Base-by-base conservation (phyloP, 257 asterid genomes). In the Linaria vulgaris region DNA sequence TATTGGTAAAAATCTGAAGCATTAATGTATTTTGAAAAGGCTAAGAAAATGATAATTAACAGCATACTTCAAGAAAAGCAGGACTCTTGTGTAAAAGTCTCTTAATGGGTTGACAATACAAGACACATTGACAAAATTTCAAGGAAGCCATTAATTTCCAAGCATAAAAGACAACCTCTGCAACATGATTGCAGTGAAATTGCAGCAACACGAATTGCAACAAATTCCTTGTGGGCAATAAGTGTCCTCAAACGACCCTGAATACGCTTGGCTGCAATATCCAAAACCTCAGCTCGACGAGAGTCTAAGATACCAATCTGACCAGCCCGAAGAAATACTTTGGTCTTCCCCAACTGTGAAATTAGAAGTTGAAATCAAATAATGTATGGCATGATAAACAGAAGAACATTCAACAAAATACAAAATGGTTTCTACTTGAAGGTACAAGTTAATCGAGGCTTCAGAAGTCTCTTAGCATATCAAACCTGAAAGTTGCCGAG, bases 241-340 rank as follows among this genome's bases (percentile, higher is more conserved):
- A 60, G 85, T 71, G 96, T 85, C 68, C 88, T 85, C 65, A 89
- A 63, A 61, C 73, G 75, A 53, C 91, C 79, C 82, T 92, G 99
- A 77, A 92, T 84, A 61, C 73, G 78, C 78, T 77, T 92, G 63
- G 95, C 96, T 52, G 99, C 92, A 66, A 80, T 77, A 74, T 92
- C 97, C 78, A 92, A 72, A 74, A 89, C 95, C 82, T 84, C 99
- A 25, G 90, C 82, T 66, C 99, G 91, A 4, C 90, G 88, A 20
- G 91, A 84, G 68, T 92, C 97, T 78, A 92, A 69, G 65, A 89
- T 71, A 65, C 82, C 99, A 75, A 89, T 92, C 82, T 92, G 99
- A 54, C 96, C 99, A 64, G 99, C 99, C 75, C 99, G 77, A 69
- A 89, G 97, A 69, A 92, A 92, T 51, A 92, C 95, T 76, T 92